phyloP scores from a whole-genome alignment of 441 rosid species.

The Sinapis alba region DNA sequence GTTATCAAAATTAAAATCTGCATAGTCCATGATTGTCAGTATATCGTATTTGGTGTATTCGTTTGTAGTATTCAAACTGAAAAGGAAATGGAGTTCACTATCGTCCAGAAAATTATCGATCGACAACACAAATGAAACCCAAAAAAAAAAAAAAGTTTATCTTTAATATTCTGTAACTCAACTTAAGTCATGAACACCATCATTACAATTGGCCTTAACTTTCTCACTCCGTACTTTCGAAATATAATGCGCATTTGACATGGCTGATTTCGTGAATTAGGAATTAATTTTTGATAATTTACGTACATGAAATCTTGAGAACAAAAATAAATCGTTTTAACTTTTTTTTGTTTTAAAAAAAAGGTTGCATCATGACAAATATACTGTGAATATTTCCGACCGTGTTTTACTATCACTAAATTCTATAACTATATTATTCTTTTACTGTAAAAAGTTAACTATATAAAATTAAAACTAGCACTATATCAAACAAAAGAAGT shows the following conservation, averaged over 20 bases:
- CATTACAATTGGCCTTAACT: neutral
- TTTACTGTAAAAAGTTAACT: no score
- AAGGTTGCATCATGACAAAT: neutral
- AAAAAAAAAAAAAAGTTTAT: neutral
- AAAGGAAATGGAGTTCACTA: neutral
- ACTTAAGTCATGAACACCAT: neutral
- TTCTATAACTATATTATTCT: neutral
- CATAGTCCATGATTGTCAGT: neutral
- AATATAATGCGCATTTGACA: neutral
- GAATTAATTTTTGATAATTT: neutral
- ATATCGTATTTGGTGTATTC: neutral
- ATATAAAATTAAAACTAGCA: neutral
- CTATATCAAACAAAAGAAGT: neutral
- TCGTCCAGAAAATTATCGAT: neutral
- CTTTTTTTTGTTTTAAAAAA: neutral
- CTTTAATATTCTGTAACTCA: neutral
- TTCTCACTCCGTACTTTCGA: neutral
- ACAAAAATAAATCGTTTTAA: neutral
- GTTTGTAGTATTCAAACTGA: neutral
- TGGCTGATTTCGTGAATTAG: neutral
- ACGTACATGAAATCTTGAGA: neutral
- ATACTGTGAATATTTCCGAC: neutral
- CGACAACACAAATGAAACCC: neutral
- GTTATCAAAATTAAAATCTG: neutral
- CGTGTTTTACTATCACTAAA: neutral